Percentiles rank a stretch among this genome's conserved stretches.
Conservation (phyloP, 495 filamentous ascomycete species). For the Talaromyces stipitatus region DNA sequence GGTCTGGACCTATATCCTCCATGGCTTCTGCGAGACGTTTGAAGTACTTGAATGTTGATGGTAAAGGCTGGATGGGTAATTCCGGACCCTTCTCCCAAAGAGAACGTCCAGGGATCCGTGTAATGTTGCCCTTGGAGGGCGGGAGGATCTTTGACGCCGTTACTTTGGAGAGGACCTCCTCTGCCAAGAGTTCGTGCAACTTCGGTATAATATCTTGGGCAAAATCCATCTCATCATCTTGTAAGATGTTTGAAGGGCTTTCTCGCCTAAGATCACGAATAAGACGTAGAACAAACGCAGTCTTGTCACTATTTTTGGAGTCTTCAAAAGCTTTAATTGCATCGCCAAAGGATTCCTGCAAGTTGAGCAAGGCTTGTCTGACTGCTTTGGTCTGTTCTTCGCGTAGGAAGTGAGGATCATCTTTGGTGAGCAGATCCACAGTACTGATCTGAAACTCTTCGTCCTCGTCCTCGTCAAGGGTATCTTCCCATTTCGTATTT, state of each 20-base stretch:
- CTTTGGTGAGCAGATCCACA: constrained; percentile 55
- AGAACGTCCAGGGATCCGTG: constrained; percentile 36
- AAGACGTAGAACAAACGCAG: constrained; percentile 65
- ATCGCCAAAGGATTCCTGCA: constrained; percentile 47
- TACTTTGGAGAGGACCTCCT: constrained; percentile 19
- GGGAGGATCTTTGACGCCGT: constrained; percentile 4
- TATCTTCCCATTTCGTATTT: constrained; percentile 66
- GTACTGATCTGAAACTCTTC: constrained; percentile 56
- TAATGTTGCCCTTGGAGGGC: constrained; percentile 6
- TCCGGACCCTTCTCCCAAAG: constrained; percentile 75
- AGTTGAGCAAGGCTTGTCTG: constrained; percentile 44
- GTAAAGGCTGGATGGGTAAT: constrained; percentile 76
- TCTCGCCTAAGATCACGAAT: constrained; percentile 66
- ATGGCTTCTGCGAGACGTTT: constrained; percentile 57
- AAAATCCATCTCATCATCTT: constrained; percentile 25
- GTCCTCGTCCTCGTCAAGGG: constrained; percentile 67
- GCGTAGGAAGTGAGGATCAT: constrained; percentile 62
- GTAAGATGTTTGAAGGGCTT: constrained; percentile 43
- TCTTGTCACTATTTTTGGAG: constrained; percentile 43
- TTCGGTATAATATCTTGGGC: constrained; percentile 41
- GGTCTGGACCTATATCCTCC: constrained; percentile 61
- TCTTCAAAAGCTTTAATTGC: constrained; percentile 36
- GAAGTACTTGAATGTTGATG: constrained; percentile 66
- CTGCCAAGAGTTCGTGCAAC: constrained; percentile 49
- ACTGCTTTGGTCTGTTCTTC: constrained; percentile 53